Evolutionary conservation across 129 eudicot genomes (phyloP), one percentile per base, ranked within the genome.

Genomic region (Saposhnikovia divaricata): DNA sequence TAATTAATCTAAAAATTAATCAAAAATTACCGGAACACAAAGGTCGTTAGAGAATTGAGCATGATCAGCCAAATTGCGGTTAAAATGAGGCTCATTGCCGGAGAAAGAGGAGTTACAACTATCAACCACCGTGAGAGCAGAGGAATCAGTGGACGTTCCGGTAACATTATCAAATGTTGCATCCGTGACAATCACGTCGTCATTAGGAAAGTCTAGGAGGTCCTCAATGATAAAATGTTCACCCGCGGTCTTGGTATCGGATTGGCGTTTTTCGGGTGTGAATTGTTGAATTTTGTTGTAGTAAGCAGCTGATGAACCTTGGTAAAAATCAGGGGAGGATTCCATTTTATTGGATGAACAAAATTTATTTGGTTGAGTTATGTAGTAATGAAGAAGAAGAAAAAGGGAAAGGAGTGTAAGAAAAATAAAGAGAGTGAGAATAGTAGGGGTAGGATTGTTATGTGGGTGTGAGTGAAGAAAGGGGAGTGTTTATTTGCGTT

Each of bases 141-240:
- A 83, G 55, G 91, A 85, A 37, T 87, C 84, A 15, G 86, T 65
- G 69, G 91, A 79, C 5, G 27, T 47, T 2, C 82, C 61, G 23
- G 78, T 57, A 23, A 61, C 66, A 74, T 44, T 69, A 42, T 76
- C 87, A 37, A 15, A 48, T 2, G 72, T 16, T 0, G 57, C 65
- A 18, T 80, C 84, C 8, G 72, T 13, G 46, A 51, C 77, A 40
- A 77, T 25, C 38, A 44, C 77, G 23, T 89, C 94, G 59, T 89
- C 96, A 43, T 87, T 84, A 27, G 98, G 93, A 79, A 89, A 86
- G 82, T 93, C 89, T 4, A 93, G 86, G 63, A 93, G 98, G 86
- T 93, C 98, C 1, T 93, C 97, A 61, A 93, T 84, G 79, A 84
- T 23, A 42, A 93, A 93, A 79, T 85, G 83, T 40, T 92, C 96